Evolutionary conservation across 2,329 filamentous ascomycete species (phyloP).

Genomic region (Aspergillus sp.): DNA sequence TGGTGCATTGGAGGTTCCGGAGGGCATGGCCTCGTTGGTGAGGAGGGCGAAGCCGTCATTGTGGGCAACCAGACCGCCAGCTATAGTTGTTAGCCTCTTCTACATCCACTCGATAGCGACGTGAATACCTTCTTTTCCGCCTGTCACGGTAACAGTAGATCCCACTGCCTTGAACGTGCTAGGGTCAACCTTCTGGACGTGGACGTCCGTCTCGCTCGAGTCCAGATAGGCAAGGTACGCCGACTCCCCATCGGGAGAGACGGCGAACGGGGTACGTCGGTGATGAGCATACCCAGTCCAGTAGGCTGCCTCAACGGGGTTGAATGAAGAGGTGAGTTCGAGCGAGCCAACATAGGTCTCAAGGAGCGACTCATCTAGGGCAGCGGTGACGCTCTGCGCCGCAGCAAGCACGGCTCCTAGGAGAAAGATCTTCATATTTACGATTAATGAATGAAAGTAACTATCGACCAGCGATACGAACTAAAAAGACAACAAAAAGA

Average conservation of each 20-base stretch:
- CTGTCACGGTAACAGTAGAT: slow-evolving; percentile 51
- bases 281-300: slow-evolving; percentile 63
- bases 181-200: slow-evolving; percentile 58
- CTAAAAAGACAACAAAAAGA: neutral
- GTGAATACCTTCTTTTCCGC: slow-evolving; percentile 51
- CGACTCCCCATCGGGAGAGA: slow-evolving; percentile 59
- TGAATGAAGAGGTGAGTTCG: slow-evolving; percentile 53
- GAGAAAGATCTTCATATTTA: slow-evolving; percentile 22
- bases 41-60: slow-evolving; percentile 64
- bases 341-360: slow-evolving; percentile 45
- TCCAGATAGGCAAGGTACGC: slow-evolving; percentile 64
- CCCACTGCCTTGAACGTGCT: slow-evolving; percentile 56
- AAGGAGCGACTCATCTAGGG: slow-evolving; percentile 27
- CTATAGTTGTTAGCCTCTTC: slow-evolving; percentile 24
- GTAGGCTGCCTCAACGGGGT: slow-evolving; percentile 60
- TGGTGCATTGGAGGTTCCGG: slow-evolving; percentile 49
- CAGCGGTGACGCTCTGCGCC: slow-evolving; percentile 24
- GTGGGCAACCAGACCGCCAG: slow-evolving; percentile 61
- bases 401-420: slow-evolving; percentile 27
- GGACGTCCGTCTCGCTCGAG: slow-evolving; percentile 54
- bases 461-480: slow-evolving; percentile 3
- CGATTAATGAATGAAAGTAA: neutral
- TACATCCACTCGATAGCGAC: neutral
- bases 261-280: slow-evolving; percentile 62
- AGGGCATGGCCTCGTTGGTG: slow-evolving; percentile 57